These are phyloP conservation scores for Stachybotrys echinatus DNA, from an alignment of 2,329 filamentous ascomycete species.

Conservation along the genomic window DNA sequence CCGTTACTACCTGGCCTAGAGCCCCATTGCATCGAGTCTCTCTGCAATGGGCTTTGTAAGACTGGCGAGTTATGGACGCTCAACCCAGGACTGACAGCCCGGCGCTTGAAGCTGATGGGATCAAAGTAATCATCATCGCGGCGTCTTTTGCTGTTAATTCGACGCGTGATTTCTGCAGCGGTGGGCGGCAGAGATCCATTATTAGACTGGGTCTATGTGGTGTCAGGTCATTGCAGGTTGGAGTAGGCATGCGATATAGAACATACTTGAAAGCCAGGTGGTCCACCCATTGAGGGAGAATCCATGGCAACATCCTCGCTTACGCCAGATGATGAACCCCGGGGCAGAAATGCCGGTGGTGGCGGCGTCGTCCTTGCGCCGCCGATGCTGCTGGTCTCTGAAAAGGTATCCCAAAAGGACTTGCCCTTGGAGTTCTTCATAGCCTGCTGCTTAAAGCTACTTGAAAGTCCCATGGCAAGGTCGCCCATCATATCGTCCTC, in stretches of 20 bases:
- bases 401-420: conserved; percentile 71
- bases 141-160: conserved; percentile 76
- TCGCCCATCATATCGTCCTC: conserved; percentile 67
- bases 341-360: conserved; percentile 56
- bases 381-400: conserved; percentile 55
- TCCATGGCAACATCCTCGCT: conserved; percentile 72
- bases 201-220: conserved; percentile 20
- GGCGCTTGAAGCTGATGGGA: conserved; percentile 78
- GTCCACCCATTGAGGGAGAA: conserved; percentile 47
- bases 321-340: conserved; percentile 53
- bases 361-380: conserved; percentile 56
- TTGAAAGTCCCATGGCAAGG: conserved; percentile 41
- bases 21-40: conserved; percentile 68
- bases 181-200: conserved; percentile 47
- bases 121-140: conserved; percentile 83
- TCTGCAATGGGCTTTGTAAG: conserved; percentile 75
- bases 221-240: conserved; percentile 16
- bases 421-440: conserved; percentile 67
- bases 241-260: conserved; percentile 4
- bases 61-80: conserved; percentile 87
- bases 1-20: conserved; percentile 60
- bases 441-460: conserved; percentile 70
- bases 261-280: conserved; percentile 24
- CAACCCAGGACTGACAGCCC: conserved; percentile 87
- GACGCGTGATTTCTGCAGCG: conserved; percentile 69